These are phyloP conservation scores for Cymbopogon flexuosus DNA, from an alignment of 202 grass and related monocot species.

Conservation along the genomic window DNA sequence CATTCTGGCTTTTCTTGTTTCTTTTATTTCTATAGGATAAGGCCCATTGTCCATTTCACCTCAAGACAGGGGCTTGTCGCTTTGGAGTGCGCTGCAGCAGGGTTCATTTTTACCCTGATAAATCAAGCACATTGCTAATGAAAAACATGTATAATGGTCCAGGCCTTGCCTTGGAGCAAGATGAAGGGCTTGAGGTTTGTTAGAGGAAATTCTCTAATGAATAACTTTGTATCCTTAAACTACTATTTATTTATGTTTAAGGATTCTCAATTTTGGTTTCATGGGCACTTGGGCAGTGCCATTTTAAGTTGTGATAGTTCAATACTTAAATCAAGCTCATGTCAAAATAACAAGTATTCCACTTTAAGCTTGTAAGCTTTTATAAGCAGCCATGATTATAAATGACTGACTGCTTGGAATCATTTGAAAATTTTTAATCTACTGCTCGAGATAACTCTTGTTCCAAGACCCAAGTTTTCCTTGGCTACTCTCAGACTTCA, in stretches of 20 bases:
- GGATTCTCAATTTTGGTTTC: not conserved
- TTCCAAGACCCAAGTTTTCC: conserved; percentile 24
- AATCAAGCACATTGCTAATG: conserved; percentile 83
- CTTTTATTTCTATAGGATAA: conserved; percentile 68
- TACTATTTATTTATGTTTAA: conserved; percentile 30
- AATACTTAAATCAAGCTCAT: not conserved
- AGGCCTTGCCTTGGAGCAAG: conserved; percentile 86
- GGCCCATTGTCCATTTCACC: conserved; percentile 90
- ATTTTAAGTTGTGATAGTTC: not conserved
- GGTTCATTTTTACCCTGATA: conserved; percentile 94
- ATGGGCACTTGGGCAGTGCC: not conserved
- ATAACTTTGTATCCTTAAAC: conserved; percentile 64
- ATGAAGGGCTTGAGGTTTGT: conserved; percentile 99
- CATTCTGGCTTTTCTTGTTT: conserved; percentile 9
- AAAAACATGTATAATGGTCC: conserved; percentile 97
- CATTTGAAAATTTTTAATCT: conserved; percentile 15
- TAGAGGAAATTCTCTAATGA: conserved; percentile 49
- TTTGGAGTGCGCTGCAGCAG: conserved; percentile 86
- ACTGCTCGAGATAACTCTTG: conserved; percentile 28
- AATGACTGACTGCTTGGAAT: conserved; percentile 3
- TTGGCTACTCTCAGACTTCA: conserved; percentile 28
- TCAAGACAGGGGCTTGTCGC: conserved; percentile 83
- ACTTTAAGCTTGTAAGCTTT: not conserved
- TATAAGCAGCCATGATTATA: conserved; percentile 1
- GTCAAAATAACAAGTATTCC: not conserved